Conservation (phyloP, 75 land plant species). For the Pinus taeda region DNA sequence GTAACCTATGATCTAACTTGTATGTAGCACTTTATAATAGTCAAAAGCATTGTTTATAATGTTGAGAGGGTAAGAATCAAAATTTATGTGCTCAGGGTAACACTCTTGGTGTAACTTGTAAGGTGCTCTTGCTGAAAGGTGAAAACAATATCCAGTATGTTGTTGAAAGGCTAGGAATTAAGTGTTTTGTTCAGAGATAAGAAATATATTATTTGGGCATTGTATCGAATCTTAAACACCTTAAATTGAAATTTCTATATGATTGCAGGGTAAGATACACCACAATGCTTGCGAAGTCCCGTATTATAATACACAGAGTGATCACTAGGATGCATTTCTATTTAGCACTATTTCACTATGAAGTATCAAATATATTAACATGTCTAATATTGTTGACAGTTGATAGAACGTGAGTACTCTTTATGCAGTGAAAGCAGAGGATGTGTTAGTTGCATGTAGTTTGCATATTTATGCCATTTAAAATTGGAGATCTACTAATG, state of each 20-base stretch:
- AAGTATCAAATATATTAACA: no score
- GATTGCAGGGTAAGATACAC: neutral
- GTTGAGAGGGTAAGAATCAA: neutral
- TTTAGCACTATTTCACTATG: no score
- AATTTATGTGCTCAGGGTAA: neutral
- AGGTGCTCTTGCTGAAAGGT: no score
- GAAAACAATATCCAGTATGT: neutral
- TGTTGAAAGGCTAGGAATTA: slow-evolving; percentile 2
- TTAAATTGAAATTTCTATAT: neutral
- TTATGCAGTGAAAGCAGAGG: neutral
- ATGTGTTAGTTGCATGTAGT: neutral
- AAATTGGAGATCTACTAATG: neutral
- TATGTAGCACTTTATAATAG: neutral
- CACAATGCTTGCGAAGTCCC: neutral
- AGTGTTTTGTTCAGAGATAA: neutral
- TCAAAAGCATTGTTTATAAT: neutral
- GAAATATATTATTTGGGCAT: neutral
- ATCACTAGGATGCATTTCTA: no score
- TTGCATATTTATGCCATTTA: neutral
- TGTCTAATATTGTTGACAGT: no score
- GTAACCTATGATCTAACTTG: slow-evolving; percentile 1
- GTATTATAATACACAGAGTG: neutral
- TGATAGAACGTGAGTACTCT: neutral
- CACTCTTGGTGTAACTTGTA: neutral
- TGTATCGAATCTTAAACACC: neutral